Percentiles rank a stretch among this genome's conserved stretches.
Conservation (phyloP, 2,329 filamentous ascomycete genomes). For the Cladosporium sp. region DNA sequence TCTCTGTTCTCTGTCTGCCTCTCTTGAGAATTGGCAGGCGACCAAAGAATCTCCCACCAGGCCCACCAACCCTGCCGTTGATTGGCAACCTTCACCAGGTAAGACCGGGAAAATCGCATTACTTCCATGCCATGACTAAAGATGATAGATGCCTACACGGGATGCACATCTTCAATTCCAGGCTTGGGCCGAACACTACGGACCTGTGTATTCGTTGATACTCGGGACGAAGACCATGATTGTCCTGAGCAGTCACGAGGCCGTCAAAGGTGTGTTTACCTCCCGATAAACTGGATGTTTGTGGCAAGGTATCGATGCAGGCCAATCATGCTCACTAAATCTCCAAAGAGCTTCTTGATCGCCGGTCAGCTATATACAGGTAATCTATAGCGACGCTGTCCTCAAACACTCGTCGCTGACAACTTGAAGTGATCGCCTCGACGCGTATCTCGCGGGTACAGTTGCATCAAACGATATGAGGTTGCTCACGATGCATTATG, state of each 20-base stretch:
- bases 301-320: neutral
- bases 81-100: constrained; percentile 32
- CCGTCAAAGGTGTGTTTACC: constrained; percentile 39
- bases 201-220: constrained; percentile 41
- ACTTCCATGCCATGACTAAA: constrained; percentile 19
- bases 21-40: constrained; percentile 2
- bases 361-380: constrained; percentile 23
- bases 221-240: constrained; percentile 49
- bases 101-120: constrained; percentile 24
- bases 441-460: constrained; percentile 16
- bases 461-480: constrained; percentile 18
- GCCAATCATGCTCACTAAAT: neutral
- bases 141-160: constrained; percentile 40
- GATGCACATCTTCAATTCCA: constrained; percentile 25
- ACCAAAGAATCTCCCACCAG: constrained; percentile 24
- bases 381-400: neutral
- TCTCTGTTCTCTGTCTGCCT: neutral
- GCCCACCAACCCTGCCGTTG: constrained; percentile 41
- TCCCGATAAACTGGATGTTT: neutral
- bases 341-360: constrained; percentile 34
- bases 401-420: neutral
- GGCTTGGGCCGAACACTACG: constrained; percentile 23
- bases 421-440: constrained; percentile 11
- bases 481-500: constrained; percentile 23
- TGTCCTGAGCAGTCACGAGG: constrained; percentile 46